Percentiles rank a stretch among this genome's conserved stretches.
Evolutionary conservation across 208 protist species (phyloP).

Genomic region (Crithidia bombi): DNA sequence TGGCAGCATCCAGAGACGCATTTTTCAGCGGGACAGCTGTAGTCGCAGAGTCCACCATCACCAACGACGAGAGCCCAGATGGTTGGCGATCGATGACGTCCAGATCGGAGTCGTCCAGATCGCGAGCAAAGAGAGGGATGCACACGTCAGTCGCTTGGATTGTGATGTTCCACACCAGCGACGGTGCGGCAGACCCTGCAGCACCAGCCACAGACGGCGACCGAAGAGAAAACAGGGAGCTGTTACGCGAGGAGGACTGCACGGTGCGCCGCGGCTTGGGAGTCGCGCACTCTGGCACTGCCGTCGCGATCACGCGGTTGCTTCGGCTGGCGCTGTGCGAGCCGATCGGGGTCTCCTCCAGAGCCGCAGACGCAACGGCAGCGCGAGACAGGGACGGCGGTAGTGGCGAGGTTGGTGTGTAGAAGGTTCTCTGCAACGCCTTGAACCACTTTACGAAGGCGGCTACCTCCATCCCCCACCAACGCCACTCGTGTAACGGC

Average conservation of each 20-base stretch:
- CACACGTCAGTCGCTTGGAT: constrained; percentile 37
- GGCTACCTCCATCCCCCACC: constrained; percentile 54
- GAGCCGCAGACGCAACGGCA: neutral
- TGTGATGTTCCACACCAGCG: constrained; percentile 24
- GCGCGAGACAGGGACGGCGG: neutral
- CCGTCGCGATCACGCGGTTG: neutral
- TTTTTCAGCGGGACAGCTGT: neutral
- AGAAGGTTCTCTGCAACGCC: constrained; percentile 11
- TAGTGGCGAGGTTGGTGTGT: neutral
- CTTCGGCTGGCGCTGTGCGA: neutral
- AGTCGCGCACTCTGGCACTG: neutral
- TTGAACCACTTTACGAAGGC: constrained; percentile 20
- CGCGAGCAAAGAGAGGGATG: constrained; percentile 42
- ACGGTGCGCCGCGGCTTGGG: neutral
- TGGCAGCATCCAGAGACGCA: neutral
- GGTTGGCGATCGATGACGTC: constrained; percentile 21
- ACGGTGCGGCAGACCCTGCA: neutral
- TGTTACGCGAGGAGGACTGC: neutral
- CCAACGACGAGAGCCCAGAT: constrained; percentile 14
- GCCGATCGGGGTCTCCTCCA: neutral
- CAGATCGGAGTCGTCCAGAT: constrained; percentile 31
- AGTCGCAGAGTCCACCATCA: neutral
- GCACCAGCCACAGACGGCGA: neutral
- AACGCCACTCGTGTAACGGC: constrained; percentile 64
- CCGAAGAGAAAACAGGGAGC: neutral